Evolutionary conservation across 176 grass and related monocot species (phyloP).

Genomic region (Hordeum vulgare): MorexV3_pseudomolecules_assembly NC_058519.1:135464701-135465200

Average conservation of each 20-base stretch:
- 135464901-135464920: background rate
- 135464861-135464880: background rate
- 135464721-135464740: constrained; percentile 59
- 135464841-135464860: background rate
- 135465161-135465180: background rate
- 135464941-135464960: background rate
- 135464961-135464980: background rate
- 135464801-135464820: background rate
- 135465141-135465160: background rate
- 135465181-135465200: background rate
- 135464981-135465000: constrained; percentile 24
- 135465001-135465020: background rate
- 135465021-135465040: background rate
- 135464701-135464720: background rate
- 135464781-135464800: constrained; percentile 37
- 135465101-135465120: too few relatives aligned
- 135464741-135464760: constrained; percentile 88
- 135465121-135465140: background rate
- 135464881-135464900: background rate
- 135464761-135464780: constrained; percentile 86
- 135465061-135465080: background rate
- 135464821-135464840: background rate
- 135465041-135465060: background rate
- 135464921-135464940: constrained; percentile 3
- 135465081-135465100: background rate